Evolutionary conservation across 1,284 basidiomycete species (phyloP), one percentile per base, ranked within the genome.

Genomic region (Ceratobasidium sp.): DNA sequence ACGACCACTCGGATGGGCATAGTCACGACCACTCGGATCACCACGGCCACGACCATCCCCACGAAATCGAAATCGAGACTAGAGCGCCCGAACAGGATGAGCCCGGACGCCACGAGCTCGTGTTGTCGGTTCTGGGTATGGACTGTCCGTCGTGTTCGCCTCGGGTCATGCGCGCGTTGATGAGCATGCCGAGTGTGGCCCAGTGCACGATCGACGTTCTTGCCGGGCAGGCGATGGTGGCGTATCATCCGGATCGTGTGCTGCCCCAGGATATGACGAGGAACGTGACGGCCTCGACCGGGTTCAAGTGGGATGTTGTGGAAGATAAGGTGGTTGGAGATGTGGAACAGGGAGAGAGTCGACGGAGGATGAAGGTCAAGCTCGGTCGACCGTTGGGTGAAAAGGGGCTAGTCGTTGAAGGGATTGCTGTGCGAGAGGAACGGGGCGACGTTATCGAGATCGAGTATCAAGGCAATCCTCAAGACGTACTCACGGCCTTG

Each of bases 71-170:
- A 45, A 45, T 60, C 10, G 57, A 58, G 34, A 6, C 32, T 41
- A 60, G 45, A 45, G n/a, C n/a, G n/a, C 14, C 32, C 16, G 53
- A 30, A 34, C 39, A 46, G 30, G n/a, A n/a, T 14, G 50, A 53
- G 14, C 65, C 65, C 1, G 65, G 65, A 12, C 65, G 65, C 39
- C 53, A 58, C 26, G 50, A 53, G 23, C 23, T 73, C 32, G 34
- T 55, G n/a, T 26, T 73, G 5, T 59, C 57, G 6, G 57, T 75
- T n/a, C 28, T 53, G 16, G 75, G 77, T 14, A 75, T 78, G 75
- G 75, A 78, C 64, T 78, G 77, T 71, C 67, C 76, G 2, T 76
- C 76, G 52, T 78, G 77, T 52, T 55, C 75, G 5, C 26, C 46
- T n/a, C 75, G 76, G 43, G 74, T 76, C 55, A 58, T 52, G 12